Conservation (phyloP, 1,139 yeast species). For the Wickerhamomyces sp. region DNA sequence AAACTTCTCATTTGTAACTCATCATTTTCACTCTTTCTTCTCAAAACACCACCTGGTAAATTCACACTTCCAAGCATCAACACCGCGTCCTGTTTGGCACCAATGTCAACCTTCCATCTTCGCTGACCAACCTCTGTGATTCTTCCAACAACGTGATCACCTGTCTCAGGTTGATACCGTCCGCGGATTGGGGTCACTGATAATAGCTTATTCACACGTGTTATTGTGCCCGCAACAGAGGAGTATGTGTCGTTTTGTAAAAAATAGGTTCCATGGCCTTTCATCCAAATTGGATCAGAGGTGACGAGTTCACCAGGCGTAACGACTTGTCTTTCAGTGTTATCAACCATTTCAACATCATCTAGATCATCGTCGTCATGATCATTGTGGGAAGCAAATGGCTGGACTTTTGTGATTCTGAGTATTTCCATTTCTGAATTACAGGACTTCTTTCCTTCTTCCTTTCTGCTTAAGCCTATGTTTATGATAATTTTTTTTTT, state of each 20-base stretch:
- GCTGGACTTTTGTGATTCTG: constrained; percentile 16
- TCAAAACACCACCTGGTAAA: constrained; percentile 92
- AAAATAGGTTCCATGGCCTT: constrained; percentile 96
- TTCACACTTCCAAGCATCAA: constrained; percentile 93
- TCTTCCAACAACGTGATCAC: constrained; percentile 93
- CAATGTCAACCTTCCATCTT: constrained; percentile 96
- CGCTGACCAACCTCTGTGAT: constrained; percentile 91
- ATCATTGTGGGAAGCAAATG: constrained; percentile 11
- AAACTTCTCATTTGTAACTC: constrained; percentile 94
- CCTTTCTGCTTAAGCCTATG: too few relatives aligned
- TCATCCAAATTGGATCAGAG: constrained; percentile 96
- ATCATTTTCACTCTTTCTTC: constrained; percentile 92
- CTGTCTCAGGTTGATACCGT: constrained; percentile 87
- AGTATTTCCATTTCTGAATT: constrained; percentile 19
- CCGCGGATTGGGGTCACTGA: constrained; percentile 86
- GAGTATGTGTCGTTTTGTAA: constrained; percentile 67
- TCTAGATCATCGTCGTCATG: constrained; percentile 13
- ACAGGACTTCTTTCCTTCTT: too few relatives aligned
- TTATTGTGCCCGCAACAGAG: constrained; percentile 87
- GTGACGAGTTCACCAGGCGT: constrained; percentile 98
- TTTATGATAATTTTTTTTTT: too few relatives aligned
- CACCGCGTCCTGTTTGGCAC: constrained; percentile 87
- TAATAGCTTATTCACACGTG: constrained; percentile 78
- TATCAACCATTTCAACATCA: constrained; percentile 14
- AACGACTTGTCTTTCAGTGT: constrained; percentile 37